Base-by-base conservation (phyloP, 164 flowering plant genomes). In the Hamamelis virginiana region DNA sequence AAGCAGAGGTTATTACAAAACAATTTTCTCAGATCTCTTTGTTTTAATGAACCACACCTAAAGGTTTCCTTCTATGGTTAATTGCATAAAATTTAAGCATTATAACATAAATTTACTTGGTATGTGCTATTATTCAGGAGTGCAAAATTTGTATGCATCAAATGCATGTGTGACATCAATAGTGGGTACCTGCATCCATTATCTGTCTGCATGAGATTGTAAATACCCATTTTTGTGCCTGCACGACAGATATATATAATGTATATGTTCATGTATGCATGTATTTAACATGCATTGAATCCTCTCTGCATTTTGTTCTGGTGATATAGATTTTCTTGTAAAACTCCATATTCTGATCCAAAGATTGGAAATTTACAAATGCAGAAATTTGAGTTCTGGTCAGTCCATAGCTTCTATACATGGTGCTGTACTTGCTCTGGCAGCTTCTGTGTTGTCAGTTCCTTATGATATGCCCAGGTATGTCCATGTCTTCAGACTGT, bases 401-500 rank as follows among this genome's bases (percentile, higher is more conserved):
- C 78, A 74, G 48, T 80, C 91, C 18, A 48, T 86, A 26, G 91
- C 94, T 69, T 82, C 88, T 9, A 62, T 78, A 38, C 99, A 95
- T 80, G 99, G 99, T 62, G 82, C 85, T 53, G 91, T 95, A 70
- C 92, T 95, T 75, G 97, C 97, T 73, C 83, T 95, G 85, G 91
- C 85, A 63, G 99, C 99, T 75, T 89, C 89, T 62, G 94, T 91
- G 19, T 74, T 95, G 59, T 95, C 99, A 45, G 94, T 91, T 65
- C 97, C 99, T 45, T 92, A 95, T 74, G 99, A 95, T 73, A 95
- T 95, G 91, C 96, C 99, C 70, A 91, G 99, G 99, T 95, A 67
- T 27, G 67, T 56, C 10, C 27, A 16, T 1, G 59, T 69, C 14
- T 13, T 48, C 28, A 19, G 50, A 12, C 23, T 47, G 21, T 62